phyloP scores from a whole-genome alignment of 2,329 filamentous ascomycete genomes.

The Ampelomyces quisqualis region DNA sequence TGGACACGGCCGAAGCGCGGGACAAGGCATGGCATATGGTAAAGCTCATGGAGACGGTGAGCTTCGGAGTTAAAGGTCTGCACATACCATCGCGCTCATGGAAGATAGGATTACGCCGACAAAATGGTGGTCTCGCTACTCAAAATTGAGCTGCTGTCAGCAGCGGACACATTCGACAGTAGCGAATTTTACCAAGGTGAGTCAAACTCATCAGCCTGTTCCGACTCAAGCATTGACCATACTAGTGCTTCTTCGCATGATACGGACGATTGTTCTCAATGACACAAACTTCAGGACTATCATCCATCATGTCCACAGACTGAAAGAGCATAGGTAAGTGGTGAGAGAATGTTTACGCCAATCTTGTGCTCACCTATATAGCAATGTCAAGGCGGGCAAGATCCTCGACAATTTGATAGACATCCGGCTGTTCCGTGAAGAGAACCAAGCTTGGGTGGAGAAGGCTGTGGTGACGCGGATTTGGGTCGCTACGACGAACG shows the following conservation, averaged over 20 bases:
- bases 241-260: constrained; percentile 62
- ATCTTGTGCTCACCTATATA: constrained; percentile 18
- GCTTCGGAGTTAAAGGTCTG: background rate
- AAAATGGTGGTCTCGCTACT: constrained; percentile 67
- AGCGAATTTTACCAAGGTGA: constrained; percentile 47
- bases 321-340: constrained; percentile 52
- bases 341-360: too few relatives aligned
- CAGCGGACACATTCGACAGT: constrained; percentile 38
- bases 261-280: constrained; percentile 60
- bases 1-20: constrained; percentile 48
- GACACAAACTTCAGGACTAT: constrained; percentile 65
- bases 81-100: background rate
- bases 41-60: constrained; percentile 58
- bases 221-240: background rate
- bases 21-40: constrained; percentile 60
- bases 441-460: constrained; percentile 63
- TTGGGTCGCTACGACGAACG: constrained; percentile 62
- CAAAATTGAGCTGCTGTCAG: constrained; percentile 66
- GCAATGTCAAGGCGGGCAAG: constrained; percentile 43
- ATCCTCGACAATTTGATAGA: constrained; percentile 66
- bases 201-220: constrained; percentile 1
- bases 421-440: constrained; percentile 55
- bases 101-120: constrained; percentile 56
- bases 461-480: constrained; percentile 67
- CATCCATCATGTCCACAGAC: constrained; percentile 65